Evolutionary conservation across 176 grass and related monocot species (phyloP).

Genomic region (Eremochloa ophiuroides): DNA sequence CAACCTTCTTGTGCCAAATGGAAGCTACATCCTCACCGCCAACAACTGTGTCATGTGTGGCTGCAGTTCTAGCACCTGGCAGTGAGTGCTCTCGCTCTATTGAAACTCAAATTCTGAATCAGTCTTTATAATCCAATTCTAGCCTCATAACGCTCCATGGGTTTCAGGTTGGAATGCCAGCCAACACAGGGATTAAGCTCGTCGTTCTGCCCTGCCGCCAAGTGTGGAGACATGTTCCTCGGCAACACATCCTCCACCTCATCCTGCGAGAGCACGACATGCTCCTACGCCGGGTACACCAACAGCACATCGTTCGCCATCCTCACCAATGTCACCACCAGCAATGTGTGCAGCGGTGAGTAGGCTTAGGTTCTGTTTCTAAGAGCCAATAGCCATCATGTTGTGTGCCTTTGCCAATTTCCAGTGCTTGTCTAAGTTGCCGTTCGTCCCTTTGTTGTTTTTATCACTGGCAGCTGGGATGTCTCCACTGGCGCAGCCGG

Average conservation of each 20-base stretch:
- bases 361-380: not conserved
- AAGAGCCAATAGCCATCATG: not conserved
- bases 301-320: slow-evolving; percentile 65
- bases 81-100: slow-evolving; percentile 42
- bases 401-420: not conserved
- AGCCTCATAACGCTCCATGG: not conserved
- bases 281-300: slow-evolving; percentile 80
- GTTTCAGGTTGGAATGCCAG: slow-evolving; percentile 64
- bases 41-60: slow-evolving; percentile 81
- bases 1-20: slow-evolving; percentile 57
- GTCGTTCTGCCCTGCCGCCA: slow-evolving; percentile 50
- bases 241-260: slow-evolving; percentile 59
- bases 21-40: slow-evolving; percentile 80
- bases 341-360: slow-evolving; percentile 64
- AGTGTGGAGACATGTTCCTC: slow-evolving; percentile 60
- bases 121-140: not conserved
- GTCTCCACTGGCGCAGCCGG: slow-evolving; percentile 50
- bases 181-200: slow-evolving; percentile 49
- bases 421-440: not conserved
- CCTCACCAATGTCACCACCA: slow-evolving; percentile 59
- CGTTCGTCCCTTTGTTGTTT: not conserved
- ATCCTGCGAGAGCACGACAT: slow-evolving; percentile 49
- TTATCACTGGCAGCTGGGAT: slow-evolving; percentile 38
- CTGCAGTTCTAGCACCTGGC: slow-evolving; percentile 80
- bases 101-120: not conserved